phyloP scores from a whole-genome alignment of 2,329 filamentous ascomycete genomes.

The Lasiodiplodia gonubiensis region DNA sequence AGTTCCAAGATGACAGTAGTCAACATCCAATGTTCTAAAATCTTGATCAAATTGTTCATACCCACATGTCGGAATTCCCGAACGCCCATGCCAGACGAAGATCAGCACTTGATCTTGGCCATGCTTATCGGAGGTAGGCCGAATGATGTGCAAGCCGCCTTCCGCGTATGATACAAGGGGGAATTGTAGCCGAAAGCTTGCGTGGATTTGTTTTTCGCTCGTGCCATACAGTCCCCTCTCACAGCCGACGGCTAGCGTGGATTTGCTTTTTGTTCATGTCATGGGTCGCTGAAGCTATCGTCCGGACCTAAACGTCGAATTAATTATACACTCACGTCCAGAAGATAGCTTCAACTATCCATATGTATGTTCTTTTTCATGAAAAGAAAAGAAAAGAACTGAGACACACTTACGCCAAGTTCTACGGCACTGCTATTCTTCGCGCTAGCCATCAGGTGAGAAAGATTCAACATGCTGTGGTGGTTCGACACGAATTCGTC shows the following conservation, averaged over 20 bases:
- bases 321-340: too few relatives aligned
- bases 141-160: background rate
- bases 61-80: background rate
- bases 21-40: background rate
- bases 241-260: too few relatives aligned
- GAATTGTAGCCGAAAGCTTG: too few relatives aligned
- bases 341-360: too few relatives aligned
- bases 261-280: too few relatives aligned
- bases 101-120: constrained; percentile 22
- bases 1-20: background rate
- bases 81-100: background rate
- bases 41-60: background rate
- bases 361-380: too few relatives aligned
- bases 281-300: too few relatives aligned
- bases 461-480: background rate
- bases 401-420: background rate
- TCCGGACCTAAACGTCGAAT: too few relatives aligned
- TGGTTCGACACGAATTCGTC: background rate
- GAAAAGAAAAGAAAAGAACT: background rate
- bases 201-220: too few relatives aligned
- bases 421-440: too few relatives aligned
- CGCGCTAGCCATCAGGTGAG: background rate
- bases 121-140: background rate
- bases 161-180: background rate
- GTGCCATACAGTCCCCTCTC: too few relatives aligned